Conservation (phyloP, 495 filamentous ascomycete genomes). For the Cryomyces minteri region DNA sequence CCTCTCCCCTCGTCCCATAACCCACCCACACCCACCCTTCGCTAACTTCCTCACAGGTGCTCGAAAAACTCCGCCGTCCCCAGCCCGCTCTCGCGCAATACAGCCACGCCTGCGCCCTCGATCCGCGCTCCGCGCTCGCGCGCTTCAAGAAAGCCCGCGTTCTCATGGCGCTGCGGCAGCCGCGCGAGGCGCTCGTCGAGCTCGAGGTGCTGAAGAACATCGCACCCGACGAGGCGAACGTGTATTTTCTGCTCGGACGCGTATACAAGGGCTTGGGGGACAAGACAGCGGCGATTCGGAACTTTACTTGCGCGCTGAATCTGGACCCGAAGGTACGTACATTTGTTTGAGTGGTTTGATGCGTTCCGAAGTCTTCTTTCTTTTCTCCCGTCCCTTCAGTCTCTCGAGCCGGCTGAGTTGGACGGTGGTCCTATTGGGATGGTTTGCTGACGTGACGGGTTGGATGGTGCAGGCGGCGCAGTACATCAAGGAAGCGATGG, state of each 20-base stretch:
- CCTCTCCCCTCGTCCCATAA: too few species aligned
- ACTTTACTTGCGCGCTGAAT: conserved; percentile 87
- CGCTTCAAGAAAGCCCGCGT: conserved; percentile 85
- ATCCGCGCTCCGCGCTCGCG: conserved; percentile 63
- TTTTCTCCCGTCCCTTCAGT: background rate
- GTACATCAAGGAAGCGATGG: conserved; percentile 86
- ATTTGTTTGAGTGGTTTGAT: conserved; percentile 1
- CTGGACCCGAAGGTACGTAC: conserved; percentile 77
- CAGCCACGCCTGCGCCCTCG: conserved; percentile 55
- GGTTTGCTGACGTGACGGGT: background rate
- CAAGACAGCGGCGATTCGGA: conserved; percentile 64
- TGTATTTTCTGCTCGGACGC: conserved; percentile 81
- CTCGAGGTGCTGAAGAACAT: conserved; percentile 70
- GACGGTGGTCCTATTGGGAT: conserved; percentile 9
- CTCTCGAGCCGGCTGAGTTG: background rate
- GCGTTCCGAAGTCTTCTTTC: conserved; percentile 1
- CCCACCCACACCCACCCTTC: too few species aligned
- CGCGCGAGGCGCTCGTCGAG: conserved; percentile 53
- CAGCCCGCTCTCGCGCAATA: conserved; percentile 64
- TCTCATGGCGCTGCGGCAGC: conserved; percentile 56
- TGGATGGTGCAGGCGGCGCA: conserved; percentile 46
- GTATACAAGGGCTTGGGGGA: conserved; percentile 67
- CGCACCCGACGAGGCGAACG: conserved; percentile 86
- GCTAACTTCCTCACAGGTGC: conserved; percentile 21
- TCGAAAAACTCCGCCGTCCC: conserved; percentile 71